These are phyloP conservation scores for Wickerhamiella hasegawae DNA, from an alignment of 805 yeast species.

Conservation along the genomic window DNA sequence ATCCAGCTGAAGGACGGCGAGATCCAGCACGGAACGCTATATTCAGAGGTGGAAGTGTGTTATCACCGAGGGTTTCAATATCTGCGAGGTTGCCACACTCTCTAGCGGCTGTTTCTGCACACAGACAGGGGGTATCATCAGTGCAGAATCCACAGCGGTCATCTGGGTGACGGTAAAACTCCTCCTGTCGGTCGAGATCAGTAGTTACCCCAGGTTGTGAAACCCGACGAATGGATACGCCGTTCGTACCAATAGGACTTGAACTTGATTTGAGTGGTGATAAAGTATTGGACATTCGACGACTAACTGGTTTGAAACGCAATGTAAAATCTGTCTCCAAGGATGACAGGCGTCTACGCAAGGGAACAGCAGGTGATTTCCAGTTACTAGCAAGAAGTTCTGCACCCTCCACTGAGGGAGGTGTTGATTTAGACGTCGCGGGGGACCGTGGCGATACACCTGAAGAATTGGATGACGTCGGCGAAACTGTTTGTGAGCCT, in stretches of 20 bases:
- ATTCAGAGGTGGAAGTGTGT: slow-evolving; percentile 11
- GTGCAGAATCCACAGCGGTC: slow-evolving; percentile 91
- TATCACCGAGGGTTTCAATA: slow-evolving; percentile 14
- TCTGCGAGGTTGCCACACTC: slow-evolving; percentile 24
- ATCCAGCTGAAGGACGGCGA: too few relatives aligned
- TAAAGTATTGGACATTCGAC: too few relatives aligned
- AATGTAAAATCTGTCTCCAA: slow-evolving; percentile 15
- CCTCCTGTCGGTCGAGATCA: too few relatives aligned
- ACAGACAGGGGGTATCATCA: slow-evolving; percentile 82
- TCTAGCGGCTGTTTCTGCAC: slow-evolving; percentile 51
- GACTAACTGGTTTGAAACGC: slow-evolving; percentile 5
- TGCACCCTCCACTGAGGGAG: slow-evolving; percentile 8
- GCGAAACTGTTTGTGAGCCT: neutral
- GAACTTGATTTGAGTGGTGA: too few relatives aligned
- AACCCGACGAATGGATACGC: too few relatives aligned
- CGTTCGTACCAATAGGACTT: too few relatives aligned
- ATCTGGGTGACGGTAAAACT: slow-evolving; percentile 5
- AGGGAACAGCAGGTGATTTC: slow-evolving; percentile 17
- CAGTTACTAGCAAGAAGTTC: slow-evolving; percentile 13
- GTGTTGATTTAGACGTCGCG: neutral
- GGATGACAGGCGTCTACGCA: slow-evolving; percentile 10
- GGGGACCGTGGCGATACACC: slow-evolving; percentile 1
- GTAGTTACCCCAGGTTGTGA: too few relatives aligned
- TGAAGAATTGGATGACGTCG: neutral
- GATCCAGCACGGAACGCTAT: neutral